Conservation (phyloP, 2,329 filamentous ascomycete genomes). For the Colletotrichum sp. region DNA sequence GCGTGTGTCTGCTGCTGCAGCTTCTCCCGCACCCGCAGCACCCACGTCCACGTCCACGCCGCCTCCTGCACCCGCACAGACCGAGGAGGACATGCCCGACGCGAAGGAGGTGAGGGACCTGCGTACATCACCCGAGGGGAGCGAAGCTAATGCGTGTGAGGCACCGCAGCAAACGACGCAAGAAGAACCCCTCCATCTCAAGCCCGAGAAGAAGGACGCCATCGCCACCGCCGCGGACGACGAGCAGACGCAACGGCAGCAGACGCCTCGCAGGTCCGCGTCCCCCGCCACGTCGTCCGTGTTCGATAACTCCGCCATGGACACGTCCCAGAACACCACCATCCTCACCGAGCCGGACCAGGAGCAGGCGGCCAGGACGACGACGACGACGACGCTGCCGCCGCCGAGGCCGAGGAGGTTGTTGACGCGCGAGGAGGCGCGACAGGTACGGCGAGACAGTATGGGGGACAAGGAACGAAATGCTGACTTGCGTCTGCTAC, state of each 20-base stretch:
- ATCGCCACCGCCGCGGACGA: neutral
- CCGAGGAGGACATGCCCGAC: neutral
- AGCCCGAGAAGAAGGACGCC: neutral
- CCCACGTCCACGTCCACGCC: neutral
- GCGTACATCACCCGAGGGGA: neutral
- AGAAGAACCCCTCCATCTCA: neutral
- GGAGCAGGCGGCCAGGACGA: constrained; percentile 19
- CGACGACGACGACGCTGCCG: neutral
- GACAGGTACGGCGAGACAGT: constrained; percentile 45
- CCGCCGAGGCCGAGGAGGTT: constrained; percentile 25
- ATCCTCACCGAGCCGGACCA: constrained; percentile 54
- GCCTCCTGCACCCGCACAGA: neutral
- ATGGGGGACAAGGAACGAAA: neutral
- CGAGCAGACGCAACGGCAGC: neutral
- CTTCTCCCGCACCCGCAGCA: neutral
- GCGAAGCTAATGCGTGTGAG: neutral
- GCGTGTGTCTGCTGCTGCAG: neutral
- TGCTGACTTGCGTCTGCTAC: constrained; percentile 13
- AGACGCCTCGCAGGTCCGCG: neutral
- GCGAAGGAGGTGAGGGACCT: neutral
- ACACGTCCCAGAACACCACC: constrained; percentile 53
- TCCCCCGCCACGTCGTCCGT: constrained; percentile 50
- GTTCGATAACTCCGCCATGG: constrained; percentile 53
- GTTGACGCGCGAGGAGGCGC: constrained; percentile 57
- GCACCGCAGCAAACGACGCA: neutral